A percentile compares a stretch with the other conserved stretches of the same genome.
Evolutionary conservation across 257 asterid species (phyloP).

Genomic region (Nicotiana attenuata): DNA sequence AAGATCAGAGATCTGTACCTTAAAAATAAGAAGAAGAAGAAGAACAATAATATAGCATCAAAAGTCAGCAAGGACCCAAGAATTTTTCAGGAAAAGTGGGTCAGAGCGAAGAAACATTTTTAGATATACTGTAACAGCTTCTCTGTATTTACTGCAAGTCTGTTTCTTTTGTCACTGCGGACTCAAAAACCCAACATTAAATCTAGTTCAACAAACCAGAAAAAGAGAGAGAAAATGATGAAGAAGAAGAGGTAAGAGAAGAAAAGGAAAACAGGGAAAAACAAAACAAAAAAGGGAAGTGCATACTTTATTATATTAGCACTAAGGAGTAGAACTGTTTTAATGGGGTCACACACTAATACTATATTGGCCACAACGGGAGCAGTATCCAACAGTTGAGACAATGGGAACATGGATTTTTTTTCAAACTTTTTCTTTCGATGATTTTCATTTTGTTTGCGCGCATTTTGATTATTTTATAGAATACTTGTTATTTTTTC

Average conservation of each 20-base stretch:
- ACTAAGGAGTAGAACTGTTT: not conserved
- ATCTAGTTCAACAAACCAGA: slow-evolving; percentile 28
- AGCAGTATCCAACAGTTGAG: not conserved
- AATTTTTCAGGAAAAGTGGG: slow-evolving; percentile 17
- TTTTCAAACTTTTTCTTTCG: not conserved
- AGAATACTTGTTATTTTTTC: too few species aligned
- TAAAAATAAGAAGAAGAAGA: slow-evolving; percentile 5
- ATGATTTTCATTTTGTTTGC: too few species aligned
- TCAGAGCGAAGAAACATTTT: slow-evolving; percentile 15
- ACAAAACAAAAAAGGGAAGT: not conserved
- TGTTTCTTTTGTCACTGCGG: not conserved
- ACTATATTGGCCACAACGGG: not conserved
- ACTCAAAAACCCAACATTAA: slow-evolving; percentile 25
- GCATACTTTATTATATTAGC: slow-evolving; percentile 14
- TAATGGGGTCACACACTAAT: not conserved
- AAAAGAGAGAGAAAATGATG: not conserved
- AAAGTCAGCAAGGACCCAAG: slow-evolving; percentile 2
- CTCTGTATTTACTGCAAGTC: not conserved
- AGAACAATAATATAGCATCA: not conserved
- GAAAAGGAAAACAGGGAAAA: not conserved
- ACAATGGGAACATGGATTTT: not conserved
- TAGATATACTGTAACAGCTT: not conserved
- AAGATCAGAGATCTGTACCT: slow-evolving; percentile 35
- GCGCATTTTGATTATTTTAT: too few species aligned
- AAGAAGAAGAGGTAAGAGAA: slow-evolving; percentile 10